Percentiles rank a stretch among this genome's conserved stretches.
phyloP scores from a whole-genome alignment of 495 filamentous ascomycete genomes.

The Podospora pseudopauciseta region DNA sequence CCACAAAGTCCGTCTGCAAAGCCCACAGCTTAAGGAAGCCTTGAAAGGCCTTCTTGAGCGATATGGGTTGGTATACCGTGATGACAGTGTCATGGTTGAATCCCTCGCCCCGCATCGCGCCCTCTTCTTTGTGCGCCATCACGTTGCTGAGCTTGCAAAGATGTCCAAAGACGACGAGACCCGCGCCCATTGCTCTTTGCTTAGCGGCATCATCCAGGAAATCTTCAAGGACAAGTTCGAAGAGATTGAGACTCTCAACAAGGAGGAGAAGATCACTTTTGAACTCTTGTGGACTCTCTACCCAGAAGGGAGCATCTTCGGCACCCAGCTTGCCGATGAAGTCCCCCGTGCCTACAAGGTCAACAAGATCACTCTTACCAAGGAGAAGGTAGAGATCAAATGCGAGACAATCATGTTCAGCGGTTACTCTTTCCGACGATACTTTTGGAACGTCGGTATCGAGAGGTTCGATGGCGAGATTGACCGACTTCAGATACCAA shows the following conservation, averaged over 20 bases:
- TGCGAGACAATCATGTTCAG: not conserved
- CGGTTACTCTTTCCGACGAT: not conserved
- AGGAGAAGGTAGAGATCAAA: not conserved
- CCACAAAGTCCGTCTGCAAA: slow-evolving; percentile 15
- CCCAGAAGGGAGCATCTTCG: slow-evolving; percentile 11
- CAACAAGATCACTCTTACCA: not conserved
- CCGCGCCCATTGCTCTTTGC: slow-evolving; percentile 11
- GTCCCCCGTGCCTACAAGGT: not conserved
- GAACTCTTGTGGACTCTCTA: slow-evolving; percentile 20
- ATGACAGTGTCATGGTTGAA: slow-evolving; percentile 9
- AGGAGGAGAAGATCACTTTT: slow-evolving; percentile 14
- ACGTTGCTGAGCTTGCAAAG: slow-evolving; percentile 16
- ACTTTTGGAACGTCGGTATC: not conserved
- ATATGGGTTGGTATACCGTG: not conserved
- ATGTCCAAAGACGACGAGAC: slow-evolving; percentile 13
- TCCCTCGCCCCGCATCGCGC: slow-evolving; percentile 12
- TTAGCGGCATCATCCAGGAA: slow-evolving; percentile 12
- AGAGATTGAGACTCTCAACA: slow-evolving; percentile 14
- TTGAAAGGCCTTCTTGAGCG: not conserved
- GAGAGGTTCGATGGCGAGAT: not conserved
- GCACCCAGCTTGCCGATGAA: not conserved
- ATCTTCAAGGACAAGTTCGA: slow-evolving; percentile 13
- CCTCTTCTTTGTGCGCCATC: slow-evolving; percentile 15
- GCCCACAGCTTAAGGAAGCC: slow-evolving; percentile 13
- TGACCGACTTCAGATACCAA: not conserved